Percentiles rank a stretch among this genome's conserved stretches.
phyloP scores from a whole-genome alignment of 139 green algal genomes.

The Pseudopediastrum boryanum region DNA sequence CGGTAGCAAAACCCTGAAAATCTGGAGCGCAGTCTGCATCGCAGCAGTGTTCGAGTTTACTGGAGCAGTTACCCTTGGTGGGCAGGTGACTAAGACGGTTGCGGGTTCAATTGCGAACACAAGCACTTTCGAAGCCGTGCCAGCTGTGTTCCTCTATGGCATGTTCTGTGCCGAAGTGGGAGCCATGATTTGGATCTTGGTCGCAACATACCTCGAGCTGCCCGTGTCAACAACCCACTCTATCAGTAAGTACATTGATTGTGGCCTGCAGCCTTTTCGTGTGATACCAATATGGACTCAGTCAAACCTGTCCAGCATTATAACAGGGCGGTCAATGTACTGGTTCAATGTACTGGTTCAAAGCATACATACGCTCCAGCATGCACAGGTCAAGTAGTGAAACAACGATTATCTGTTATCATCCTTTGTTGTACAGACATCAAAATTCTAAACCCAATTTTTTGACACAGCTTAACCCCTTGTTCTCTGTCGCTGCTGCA shows the following conservation, averaged over 20 bases:
- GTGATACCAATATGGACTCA: too few species aligned
- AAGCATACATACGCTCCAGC: too few species aligned
- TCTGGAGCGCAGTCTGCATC: constrained; percentile 35
- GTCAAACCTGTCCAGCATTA: too few species aligned
- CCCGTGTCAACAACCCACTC: constrained; percentile 77
- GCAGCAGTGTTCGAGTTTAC: constrained; percentile 53
- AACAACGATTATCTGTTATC: too few species aligned
- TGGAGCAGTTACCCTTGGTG: not conserved
- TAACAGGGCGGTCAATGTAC: too few species aligned
- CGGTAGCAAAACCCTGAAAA: constrained; percentile 49
- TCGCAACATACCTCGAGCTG: constrained; percentile 64
- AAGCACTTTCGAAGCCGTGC: constrained; percentile 7
- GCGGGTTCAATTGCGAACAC: constrained; percentile 32
- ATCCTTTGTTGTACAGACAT: too few species aligned
- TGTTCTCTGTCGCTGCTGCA: not conserved
- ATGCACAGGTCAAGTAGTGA: too few species aligned
- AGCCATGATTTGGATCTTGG: constrained; percentile 44
- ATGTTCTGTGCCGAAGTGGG: constrained; percentile 54
- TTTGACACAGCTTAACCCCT: too few species aligned
- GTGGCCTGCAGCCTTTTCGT: too few species aligned
- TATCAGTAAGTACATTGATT: constrained; percentile 30
- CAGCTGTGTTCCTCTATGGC: constrained; percentile 31
- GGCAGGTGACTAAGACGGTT: constrained; percentile 26
- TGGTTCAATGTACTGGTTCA: too few species aligned
- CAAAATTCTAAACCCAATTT: too few species aligned